phyloP scores from a whole-genome alignment of 768 basidiomycete genomes.

The Daedaleopsis nitida region DNA sequence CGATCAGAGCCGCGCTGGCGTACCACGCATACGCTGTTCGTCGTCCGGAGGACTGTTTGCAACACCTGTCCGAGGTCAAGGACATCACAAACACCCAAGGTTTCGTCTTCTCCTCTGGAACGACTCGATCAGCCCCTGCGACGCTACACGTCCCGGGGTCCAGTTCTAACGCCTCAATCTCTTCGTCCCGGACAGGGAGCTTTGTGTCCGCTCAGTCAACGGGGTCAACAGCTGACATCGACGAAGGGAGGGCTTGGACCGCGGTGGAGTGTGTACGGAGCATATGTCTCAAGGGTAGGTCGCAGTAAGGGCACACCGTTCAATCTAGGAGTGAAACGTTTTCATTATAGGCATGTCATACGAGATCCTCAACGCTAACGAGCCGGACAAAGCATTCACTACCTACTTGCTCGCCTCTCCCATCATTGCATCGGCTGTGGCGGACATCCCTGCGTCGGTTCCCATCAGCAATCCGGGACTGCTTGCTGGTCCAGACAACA shows the following conservation, averaged over 20 bases:
- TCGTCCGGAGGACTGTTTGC: conserved; percentile 62
- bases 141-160: conserved; percentile 40
- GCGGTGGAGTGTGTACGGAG: conserved; percentile 75
- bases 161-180: conserved; percentile 38
- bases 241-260: conserved; percentile 73
- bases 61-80: conserved; percentile 55
- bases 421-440: conserved; percentile 50
- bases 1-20: conserved; percentile 66
- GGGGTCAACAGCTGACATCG: conserved; percentile 52
- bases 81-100: conserved; percentile 55
- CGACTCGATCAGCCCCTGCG: conserved; percentile 41
- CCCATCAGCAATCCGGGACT: conserved; percentile 22
- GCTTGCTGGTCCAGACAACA: conserved; percentile 41
- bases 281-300: conserved; percentile 74
- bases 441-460: conserved; percentile 42
- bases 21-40: conserved; percentile 83
- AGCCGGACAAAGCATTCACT: conserved; percentile 53
- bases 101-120: conserved; percentile 49
- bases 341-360: conserved; percentile 66
- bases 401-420: conserved; percentile 58
- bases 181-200: conserved; percentile 53
- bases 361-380: conserved; percentile 57
- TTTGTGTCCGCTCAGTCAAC: conserved; percentile 45
- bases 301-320: neutral
- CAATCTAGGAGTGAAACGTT: neutral